Evolutionary conservation across 2,329 filamentous ascomycete species (phyloP).

Genomic region (Salinomyces thailandicus): DNA sequence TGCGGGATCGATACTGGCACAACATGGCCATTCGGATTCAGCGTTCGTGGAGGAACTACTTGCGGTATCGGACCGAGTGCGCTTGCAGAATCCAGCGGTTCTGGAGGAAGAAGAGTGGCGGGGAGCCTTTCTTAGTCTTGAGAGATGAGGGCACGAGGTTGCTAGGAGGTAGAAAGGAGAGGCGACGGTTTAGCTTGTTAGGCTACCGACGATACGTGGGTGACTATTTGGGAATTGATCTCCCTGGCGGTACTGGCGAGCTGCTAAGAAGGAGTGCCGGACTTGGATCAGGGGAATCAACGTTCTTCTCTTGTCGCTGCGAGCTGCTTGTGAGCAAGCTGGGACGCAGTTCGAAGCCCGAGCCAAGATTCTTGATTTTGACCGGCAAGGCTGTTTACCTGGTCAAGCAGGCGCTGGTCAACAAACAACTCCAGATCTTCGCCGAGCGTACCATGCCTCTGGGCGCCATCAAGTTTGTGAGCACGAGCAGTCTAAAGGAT

Average conservation of each 20-base stretch:
- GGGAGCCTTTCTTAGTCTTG: constrained; percentile 77
- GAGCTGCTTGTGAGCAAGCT: constrained; percentile 91
- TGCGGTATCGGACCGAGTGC: constrained; percentile 83
- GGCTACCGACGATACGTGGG: constrained; percentile 88
- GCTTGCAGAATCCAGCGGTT: constrained; percentile 90
- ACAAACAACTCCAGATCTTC: constrained; percentile 69
- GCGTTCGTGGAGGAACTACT: constrained; percentile 90
- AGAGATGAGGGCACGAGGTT: constrained; percentile 79
- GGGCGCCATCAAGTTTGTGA: constrained; percentile 79
- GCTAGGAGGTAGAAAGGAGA: constrained; percentile 77
- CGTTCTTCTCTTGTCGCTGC: constrained; percentile 81
- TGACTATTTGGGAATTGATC: constrained; percentile 85
- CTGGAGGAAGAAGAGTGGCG: constrained; percentile 87
- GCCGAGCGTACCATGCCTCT: constrained; percentile 74
- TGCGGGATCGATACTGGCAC: constrained; percentile 97
- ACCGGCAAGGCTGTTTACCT: constrained; percentile 78
- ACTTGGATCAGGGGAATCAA: constrained; percentile 57
- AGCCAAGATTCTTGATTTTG: constrained; percentile 72
- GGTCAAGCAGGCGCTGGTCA: constrained; percentile 71
- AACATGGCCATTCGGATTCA: constrained; percentile 99
- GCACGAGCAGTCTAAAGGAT: constrained; percentile 70
- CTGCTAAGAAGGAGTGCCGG: constrained; percentile 66
- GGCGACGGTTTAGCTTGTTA: constrained; percentile 78
- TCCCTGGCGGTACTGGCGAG: constrained; percentile 66
- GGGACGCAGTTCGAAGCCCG: constrained; percentile 87